Conservation (phyloP, 495 filamentous ascomycete species). For the Hypoxylon intermedium region DNA sequence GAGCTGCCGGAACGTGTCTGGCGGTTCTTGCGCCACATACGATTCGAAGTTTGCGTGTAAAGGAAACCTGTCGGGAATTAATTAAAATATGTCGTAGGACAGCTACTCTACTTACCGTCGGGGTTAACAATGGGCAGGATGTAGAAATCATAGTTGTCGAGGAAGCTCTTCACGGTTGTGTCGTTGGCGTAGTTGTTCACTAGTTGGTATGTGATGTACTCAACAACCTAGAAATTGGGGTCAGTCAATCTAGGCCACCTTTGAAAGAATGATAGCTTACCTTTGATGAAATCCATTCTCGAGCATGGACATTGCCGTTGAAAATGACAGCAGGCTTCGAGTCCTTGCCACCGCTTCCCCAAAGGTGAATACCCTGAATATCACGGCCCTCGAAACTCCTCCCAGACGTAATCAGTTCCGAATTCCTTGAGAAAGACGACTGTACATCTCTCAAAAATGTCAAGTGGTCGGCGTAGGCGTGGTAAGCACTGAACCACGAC, state of each 20-base stretch:
- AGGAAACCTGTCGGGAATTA: slow-evolving; percentile 55
- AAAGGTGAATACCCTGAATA: slow-evolving; percentile 68
- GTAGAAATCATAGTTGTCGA: slow-evolving; percentile 70
- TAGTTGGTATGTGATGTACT: slow-evolving; percentile 65
- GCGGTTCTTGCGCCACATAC: slow-evolving; percentile 74
- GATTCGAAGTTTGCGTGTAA: slow-evolving; percentile 64
- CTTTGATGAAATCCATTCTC: slow-evolving; percentile 69
- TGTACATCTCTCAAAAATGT: slow-evolving; percentile 60
- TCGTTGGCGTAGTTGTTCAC: slow-evolving; percentile 57
- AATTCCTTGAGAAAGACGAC: slow-evolving; percentile 56
- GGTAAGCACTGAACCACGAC: slow-evolving; percentile 66
- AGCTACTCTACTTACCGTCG: slow-evolving; percentile 54
- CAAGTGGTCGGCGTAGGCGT: slow-evolving; percentile 63
- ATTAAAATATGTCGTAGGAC: background rate
- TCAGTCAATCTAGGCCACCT: slow-evolving; percentile 8
- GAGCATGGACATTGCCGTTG: slow-evolving; percentile 68
- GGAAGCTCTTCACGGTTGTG: slow-evolving; percentile 51
- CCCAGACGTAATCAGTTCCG: slow-evolving; percentile 63
- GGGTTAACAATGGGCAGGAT: slow-evolving; percentile 70
- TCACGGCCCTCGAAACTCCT: slow-evolving; percentile 57
- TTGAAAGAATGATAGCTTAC: slow-evolving; percentile 20
- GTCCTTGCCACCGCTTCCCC: slow-evolving; percentile 61
- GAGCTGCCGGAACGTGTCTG: slow-evolving; percentile 51
- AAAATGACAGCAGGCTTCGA: slow-evolving; percentile 64
- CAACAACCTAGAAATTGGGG: slow-evolving; percentile 45